Evolutionary conservation across 2,329 filamentous ascomycete genomes (phyloP).

Genomic region (Aspergillus jensenii): DNA sequence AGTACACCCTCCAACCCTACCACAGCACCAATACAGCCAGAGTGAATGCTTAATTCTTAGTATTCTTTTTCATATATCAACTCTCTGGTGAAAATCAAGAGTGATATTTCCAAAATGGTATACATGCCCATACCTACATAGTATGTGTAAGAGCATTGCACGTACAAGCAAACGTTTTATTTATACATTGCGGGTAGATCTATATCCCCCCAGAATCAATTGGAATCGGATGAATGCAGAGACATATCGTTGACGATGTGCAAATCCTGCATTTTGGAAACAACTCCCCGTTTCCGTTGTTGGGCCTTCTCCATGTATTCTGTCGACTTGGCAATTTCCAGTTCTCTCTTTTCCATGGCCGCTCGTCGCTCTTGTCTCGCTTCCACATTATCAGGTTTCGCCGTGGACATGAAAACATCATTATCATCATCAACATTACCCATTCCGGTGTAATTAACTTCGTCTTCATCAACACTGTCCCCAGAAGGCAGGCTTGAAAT

Average conservation of each 20-base stretch:
- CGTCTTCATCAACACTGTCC: slow-evolving; percentile 13
- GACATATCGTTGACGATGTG: slow-evolving; percentile 27
- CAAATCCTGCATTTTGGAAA: slow-evolving; percentile 29
- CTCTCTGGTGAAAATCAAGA: background rate
- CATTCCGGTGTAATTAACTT: background rate
- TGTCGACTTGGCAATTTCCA: slow-evolving; percentile 33
- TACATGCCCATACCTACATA: background rate
- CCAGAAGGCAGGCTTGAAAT: slow-evolving; percentile 32
- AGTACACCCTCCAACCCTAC: background rate
- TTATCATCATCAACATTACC: slow-evolving; percentile 11
- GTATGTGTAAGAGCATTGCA: background rate
- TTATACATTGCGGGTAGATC: background rate
- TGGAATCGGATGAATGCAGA: background rate
- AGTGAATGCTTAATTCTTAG: background rate
- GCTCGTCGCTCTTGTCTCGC: slow-evolving; percentile 31
- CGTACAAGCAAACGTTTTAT: background rate
- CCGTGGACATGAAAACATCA: slow-evolving; percentile 18
- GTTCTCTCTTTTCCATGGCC: slow-evolving; percentile 33
- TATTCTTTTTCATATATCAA: background rate
- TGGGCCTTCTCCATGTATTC: slow-evolving; percentile 37
- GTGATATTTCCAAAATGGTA: background rate
- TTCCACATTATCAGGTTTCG: slow-evolving; percentile 27
- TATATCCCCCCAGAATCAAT: background rate
- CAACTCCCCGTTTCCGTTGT: slow-evolving; percentile 30
- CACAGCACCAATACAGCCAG: background rate